Evolutionary conservation across 2,329 filamentous ascomycete genomes (phyloP), one percentile per base, ranked within the genome.

Genomic region (Sarocladium oryzae): DNA sequence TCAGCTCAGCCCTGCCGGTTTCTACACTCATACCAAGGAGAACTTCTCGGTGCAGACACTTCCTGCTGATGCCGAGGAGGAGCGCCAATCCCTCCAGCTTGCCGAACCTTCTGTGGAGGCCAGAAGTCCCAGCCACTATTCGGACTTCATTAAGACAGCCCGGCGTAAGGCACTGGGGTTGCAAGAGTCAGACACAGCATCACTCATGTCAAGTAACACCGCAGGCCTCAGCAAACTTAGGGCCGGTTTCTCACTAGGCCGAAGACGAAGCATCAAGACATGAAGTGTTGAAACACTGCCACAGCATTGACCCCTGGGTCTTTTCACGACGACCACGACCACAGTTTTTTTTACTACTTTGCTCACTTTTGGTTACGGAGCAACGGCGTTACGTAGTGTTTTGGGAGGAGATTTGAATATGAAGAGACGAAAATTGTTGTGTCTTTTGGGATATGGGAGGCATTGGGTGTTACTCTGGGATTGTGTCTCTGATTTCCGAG

Each of bases 91-190:
- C 8, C 26, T 11, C 9, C 40, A 45, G 23, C 10, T 45, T 26
- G 8, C 8, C 8, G 40, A 28, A 4, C 28, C 40, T 8, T 23
- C 40, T 10, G 7, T 45, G 4, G 40, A 45, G 23, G 20, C 24
- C 21, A 45, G 28, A 23, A 45, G 40, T 23, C 40, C 74, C n/a
- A 58, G 69, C 26, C 75, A 68, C 6, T 77, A 77, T 61, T 70
- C 73, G 43, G 73, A 78, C 37, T 73, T 77, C 48, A 62, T 77
- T 38, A 65, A 60, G 56, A 62, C 66, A 1, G 68, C 73, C 33
- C 71, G 70, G 60, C 72, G 71, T 60, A 74, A 68, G 53, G 66
- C 67, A 16, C 23, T 9, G 21, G 40, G 40, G 11, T 13, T 28
- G 20, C 23, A 26, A n/a, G 40, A 45, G 23, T 26, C 57, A 50